These are phyloP conservation scores for Cryomyces antarcticus DNA, from an alignment of 495 filamentous ascomycete species.

Conservation along the genomic window DNA sequence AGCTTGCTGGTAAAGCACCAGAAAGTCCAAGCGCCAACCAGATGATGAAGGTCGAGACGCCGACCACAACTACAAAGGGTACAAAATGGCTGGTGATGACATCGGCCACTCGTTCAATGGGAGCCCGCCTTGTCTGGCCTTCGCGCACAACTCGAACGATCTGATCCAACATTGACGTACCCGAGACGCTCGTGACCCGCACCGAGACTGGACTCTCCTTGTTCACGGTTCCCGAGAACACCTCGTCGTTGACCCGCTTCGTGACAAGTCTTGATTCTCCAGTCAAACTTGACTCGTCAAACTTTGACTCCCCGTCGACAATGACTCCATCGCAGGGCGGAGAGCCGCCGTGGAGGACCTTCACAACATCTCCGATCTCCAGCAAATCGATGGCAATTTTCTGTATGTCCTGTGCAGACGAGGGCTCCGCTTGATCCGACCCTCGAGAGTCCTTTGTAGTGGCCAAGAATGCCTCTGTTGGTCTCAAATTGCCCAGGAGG, in stretches of 20 bases:
- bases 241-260: slow-evolving; percentile 48
- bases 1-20: slow-evolving; percentile 43
- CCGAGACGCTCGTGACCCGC: slow-evolving; percentile 45
- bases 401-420: slow-evolving; percentile 10
- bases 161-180: slow-evolving; percentile 76
- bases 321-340: slow-evolving; percentile 71
- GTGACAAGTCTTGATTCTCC: slow-evolving; percentile 64
- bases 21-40: slow-evolving; percentile 64
- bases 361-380: slow-evolving; percentile 65
- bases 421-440: background rate
- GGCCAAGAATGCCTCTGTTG: slow-evolving; percentile 57
- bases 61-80: slow-evolving; percentile 61
- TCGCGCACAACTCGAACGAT: slow-evolving; percentile 82
- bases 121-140: slow-evolving; percentile 72
- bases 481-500: slow-evolving; percentile 56
- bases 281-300: slow-evolving; percentile 81
- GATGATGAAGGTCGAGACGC: slow-evolving; percentile 60
- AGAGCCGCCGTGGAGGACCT: slow-evolving; percentile 57
- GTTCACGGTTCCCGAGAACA: slow-evolving; percentile 80
- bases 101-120: slow-evolving; percentile 72
- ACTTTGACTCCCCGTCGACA: slow-evolving; percentile 40
- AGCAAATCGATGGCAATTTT: slow-evolving; percentile 49
- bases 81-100: slow-evolving; percentile 76
- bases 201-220: slow-evolving; percentile 49
- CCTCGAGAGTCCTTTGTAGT: slow-evolving; percentile 4